A percentile compares a stretch with the other conserved stretches of the same genome.
Evolutionary conservation across 306 rosid species (phyloP).

Genomic region (Cyamopsis tetragonoloba): DNA sequence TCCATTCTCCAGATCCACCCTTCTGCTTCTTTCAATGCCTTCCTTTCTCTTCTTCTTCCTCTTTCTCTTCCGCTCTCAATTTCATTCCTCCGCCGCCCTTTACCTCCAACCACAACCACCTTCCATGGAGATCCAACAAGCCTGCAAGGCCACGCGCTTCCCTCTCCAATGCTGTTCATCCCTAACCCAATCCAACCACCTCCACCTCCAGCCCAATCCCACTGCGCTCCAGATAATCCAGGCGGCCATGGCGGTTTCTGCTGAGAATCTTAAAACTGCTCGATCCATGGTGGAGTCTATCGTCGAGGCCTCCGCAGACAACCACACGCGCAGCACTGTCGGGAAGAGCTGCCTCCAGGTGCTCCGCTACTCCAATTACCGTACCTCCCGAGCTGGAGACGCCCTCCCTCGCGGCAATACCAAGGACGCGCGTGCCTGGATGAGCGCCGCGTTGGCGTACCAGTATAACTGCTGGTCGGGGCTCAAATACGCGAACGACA

Average conservation of each 20-base stretch:
- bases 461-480: constrained; percentile 91
- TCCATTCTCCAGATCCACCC: constrained; percentile 22
- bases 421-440: constrained; percentile 72
- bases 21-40: constrained; percentile 54
- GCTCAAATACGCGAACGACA: constrained; percentile 76
- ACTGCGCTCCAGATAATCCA: constrained; percentile 39
- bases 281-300: constrained; percentile 43
- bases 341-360: constrained; percentile 51
- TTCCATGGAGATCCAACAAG: constrained; percentile 17
- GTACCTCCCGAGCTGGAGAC: constrained; percentile 33
- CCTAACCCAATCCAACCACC: constrained; percentile 1
- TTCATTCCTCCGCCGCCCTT: constrained; percentile 19
- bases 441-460: constrained; percentile 58
- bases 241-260: constrained; percentile 41
- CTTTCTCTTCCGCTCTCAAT: constrained; percentile 11
- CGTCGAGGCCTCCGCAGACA: constrained; percentile 29
- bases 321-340: constrained; percentile 35
- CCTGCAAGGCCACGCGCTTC: constrained; percentile 84
- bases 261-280: constrained; percentile 43
- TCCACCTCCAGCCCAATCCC: constrained; percentile 22
- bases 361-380: constrained; percentile 44
- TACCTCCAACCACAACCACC: constrained; percentile 28
- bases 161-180: constrained; percentile 51
- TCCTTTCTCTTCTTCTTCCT: constrained; percentile 37
- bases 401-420: constrained; percentile 38